phyloP scores from a whole-genome alignment of 257 asterid genomes.

The Phtheirospermum japonicum region DNA sequence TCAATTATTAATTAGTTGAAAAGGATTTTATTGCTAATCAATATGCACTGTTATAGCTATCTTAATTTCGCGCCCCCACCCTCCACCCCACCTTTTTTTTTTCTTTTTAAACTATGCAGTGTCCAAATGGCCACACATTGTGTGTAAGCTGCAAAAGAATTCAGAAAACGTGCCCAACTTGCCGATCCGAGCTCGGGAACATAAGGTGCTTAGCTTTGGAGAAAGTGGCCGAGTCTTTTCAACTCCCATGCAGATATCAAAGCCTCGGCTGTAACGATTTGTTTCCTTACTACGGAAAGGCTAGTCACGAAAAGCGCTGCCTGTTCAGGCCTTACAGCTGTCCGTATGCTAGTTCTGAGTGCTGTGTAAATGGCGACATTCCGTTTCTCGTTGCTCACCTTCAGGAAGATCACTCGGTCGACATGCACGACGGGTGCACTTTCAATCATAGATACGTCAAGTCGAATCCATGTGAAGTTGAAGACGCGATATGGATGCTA shows the following conservation, averaged over 20 bases:
- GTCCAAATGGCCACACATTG: slow-evolving; percentile 85
- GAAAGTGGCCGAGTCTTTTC: slow-evolving; percentile 71
- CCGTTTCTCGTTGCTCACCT: slow-evolving; percentile 62
- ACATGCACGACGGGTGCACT: slow-evolving; percentile 81
- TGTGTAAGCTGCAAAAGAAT: slow-evolving; percentile 69
- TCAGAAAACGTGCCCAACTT: slow-evolving; percentile 63
- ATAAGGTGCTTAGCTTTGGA: slow-evolving; percentile 87
- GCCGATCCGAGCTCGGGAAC: slow-evolving; percentile 62
- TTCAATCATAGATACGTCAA: slow-evolving; percentile 83
- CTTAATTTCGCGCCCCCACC: too few relatives aligned
- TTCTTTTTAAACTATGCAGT: too few relatives aligned
- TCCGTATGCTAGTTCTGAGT: slow-evolving; percentile 83
- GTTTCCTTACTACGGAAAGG: slow-evolving; percentile 60
- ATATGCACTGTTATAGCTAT: background rate
- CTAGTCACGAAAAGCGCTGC: slow-evolving; percentile 70
- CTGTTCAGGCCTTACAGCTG: slow-evolving; percentile 72
- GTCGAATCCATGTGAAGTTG: slow-evolving; percentile 69
- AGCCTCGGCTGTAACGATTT: slow-evolving; percentile 59
- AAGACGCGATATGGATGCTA: slow-evolving; percentile 87
- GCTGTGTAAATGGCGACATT: slow-evolving; percentile 64
- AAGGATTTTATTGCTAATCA: background rate
- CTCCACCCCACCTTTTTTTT: too few relatives aligned
- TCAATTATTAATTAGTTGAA: too few relatives aligned
- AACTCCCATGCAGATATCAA: slow-evolving; percentile 73
- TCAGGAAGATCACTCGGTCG: slow-evolving; percentile 82